Conservation (phyloP, 129 eudicot genomes). For the Lactuca saligna region DNA sequence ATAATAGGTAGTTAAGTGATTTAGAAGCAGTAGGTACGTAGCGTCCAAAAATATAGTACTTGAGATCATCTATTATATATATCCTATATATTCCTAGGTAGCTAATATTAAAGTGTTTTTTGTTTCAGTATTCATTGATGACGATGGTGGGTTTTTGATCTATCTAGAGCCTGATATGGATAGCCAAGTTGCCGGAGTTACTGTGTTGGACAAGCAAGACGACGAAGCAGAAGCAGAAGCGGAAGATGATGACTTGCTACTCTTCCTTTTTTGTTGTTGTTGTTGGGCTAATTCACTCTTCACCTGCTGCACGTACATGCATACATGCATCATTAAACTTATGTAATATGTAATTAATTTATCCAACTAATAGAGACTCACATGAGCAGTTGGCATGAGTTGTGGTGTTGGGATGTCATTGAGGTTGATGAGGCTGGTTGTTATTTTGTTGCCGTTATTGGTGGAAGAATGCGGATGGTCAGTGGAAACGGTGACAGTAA, state of each 20-base stretch:
- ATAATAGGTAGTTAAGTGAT: too few relatives aligned
- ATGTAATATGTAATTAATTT: background rate
- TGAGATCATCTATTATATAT: too few relatives aligned
- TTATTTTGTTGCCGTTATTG: background rate
- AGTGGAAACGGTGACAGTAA: conserved; percentile 45
- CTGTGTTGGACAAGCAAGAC: conserved; percentile 20
- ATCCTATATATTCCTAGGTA: too few relatives aligned
- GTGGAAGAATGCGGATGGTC: conserved; percentile 2
- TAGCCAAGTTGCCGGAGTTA: conserved; percentile 29
- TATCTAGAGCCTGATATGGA: conserved; percentile 24
- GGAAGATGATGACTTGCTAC: conserved; percentile 22
- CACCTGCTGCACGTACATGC: background rate
- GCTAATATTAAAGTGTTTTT: too few relatives aligned
- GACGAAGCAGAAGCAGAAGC: conserved; percentile 10
- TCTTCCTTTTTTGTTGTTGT: background rate
- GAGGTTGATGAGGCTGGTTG: conserved; percentile 43
- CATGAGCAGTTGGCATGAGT: too few relatives aligned
- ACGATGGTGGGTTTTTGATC: too few relatives aligned
- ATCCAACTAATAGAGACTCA: too few relatives aligned
- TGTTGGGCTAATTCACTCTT: background rate
- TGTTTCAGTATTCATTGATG: too few relatives aligned
- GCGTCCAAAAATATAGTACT: too few relatives aligned
- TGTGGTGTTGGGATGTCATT: conserved; percentile 45
- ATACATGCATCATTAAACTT: background rate
- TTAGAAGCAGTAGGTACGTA: too few relatives aligned